Conservation (phyloP, 306 rosid species). For the Citrullus amarus region DNA sequence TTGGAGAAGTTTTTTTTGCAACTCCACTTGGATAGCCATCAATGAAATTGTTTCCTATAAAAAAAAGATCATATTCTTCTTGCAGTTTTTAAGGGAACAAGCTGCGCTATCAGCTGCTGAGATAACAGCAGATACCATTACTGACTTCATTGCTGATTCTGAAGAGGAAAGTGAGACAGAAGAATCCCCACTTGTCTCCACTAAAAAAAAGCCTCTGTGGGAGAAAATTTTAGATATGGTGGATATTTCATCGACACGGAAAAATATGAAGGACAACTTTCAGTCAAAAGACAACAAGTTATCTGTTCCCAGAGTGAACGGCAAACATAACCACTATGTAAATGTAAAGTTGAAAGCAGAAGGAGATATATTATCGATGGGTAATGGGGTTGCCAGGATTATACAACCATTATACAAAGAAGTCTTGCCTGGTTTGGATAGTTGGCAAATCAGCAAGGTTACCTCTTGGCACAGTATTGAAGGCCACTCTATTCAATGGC, state of each 20-base stretch:
- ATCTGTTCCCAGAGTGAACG: constrained; percentile 74
- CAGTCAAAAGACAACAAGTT: constrained; percentile 42
- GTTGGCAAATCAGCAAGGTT: constrained; percentile 77
- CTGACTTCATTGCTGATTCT: constrained; percentile 59
- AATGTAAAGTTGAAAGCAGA: constrained; percentile 45
- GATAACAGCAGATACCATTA: constrained; percentile 75
- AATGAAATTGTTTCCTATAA: neutral
- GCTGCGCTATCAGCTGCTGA: constrained; percentile 87
- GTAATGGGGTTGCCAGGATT: constrained; percentile 46
- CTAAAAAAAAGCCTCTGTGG: constrained; percentile 38
- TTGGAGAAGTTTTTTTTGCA: neutral
- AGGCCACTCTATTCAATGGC: constrained; percentile 87
- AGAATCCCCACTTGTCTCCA: constrained; percentile 34
- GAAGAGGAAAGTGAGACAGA: constrained; percentile 63
- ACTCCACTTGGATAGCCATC: neutral
- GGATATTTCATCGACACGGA: constrained; percentile 38
- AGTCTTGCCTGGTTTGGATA: constrained; percentile 85
- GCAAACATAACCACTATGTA: constrained; percentile 65
- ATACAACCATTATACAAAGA: constrained; percentile 71
- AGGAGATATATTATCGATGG: constrained; percentile 51
- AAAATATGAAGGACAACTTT: constrained; percentile 18
- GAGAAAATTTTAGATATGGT: constrained; percentile 38
- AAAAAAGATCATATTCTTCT: constrained; percentile 15
- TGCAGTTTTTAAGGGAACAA: constrained; percentile 90
- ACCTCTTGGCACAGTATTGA: constrained; percentile 81